These are phyloP conservation scores for Starmerella floricola DNA, from an alignment of 805 yeast genomes.

Conservation along the genomic window DNA sequence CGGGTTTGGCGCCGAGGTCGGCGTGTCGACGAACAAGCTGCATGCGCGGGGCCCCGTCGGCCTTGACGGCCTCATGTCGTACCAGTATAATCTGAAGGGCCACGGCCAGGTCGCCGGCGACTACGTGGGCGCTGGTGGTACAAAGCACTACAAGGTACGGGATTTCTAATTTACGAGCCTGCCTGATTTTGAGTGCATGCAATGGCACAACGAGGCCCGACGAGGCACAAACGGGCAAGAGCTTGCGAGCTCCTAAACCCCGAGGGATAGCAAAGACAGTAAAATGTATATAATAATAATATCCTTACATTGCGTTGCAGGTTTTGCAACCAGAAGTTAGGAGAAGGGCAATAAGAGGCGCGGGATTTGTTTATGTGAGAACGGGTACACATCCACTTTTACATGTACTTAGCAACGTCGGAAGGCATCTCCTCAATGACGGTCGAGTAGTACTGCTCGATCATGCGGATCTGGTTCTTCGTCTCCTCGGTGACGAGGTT, in stretches of 20 bases:
- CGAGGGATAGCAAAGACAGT: neutral
- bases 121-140: constrained; percentile 88
- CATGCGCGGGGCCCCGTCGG: constrained; percentile 99
- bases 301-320: neutral
- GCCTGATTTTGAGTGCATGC: no score
- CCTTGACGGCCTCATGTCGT: constrained; percentile 87
- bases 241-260: no score
- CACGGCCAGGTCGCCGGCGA: constrained; percentile 87
- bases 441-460: constrained; percentile 81
- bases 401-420: constrained; percentile 30
- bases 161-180: constrained; percentile 6
- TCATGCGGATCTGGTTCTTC: constrained; percentile 59
- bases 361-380: no score
- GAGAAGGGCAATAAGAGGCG: no score
- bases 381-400: constrained; percentile 6
- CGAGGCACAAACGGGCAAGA: no score
- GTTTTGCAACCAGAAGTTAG: neutral
- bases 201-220: no score
- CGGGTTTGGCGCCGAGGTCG: constrained; percentile 98
- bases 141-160: constrained; percentile 56
- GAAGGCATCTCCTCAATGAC: constrained; percentile 90
- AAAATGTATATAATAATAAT: constrained; percentile 1
- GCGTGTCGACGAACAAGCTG: constrained; percentile 90
- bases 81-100: constrained; percentile 88
- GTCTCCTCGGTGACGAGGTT: constrained; percentile 82